These are phyloP conservation scores for Tuber borchii DNA, from an alignment of 495 filamentous ascomycete species.

Conservation along the genomic window DNA sequence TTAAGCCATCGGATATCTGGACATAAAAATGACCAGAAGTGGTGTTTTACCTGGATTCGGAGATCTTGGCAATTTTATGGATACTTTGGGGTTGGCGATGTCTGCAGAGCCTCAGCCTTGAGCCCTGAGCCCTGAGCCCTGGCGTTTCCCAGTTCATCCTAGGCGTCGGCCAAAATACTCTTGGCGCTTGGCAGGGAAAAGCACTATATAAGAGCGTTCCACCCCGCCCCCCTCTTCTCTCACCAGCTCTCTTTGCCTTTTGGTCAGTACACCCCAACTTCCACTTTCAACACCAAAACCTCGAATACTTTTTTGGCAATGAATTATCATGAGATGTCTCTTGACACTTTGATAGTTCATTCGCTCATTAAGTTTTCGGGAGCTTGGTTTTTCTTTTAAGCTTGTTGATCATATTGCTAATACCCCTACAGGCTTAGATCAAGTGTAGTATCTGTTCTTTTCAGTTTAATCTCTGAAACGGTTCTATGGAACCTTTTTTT, in stretches of 20 bases:
- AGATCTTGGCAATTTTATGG: background rate
- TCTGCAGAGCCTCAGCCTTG: background rate
- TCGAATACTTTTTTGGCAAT: slow-evolving; percentile 35
- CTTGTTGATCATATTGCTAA: slow-evolving; percentile 42
- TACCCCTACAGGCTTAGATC: slow-evolving; percentile 47
- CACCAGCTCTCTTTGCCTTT: slow-evolving; percentile 55
- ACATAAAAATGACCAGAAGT: background rate
- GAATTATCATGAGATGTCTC: background rate
- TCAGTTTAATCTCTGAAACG: slow-evolving; percentile 34
- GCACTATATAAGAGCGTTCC: slow-evolving; percentile 43
- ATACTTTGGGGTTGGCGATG: background rate
- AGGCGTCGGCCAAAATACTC: slow-evolving; percentile 17
- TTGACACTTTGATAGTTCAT: background rate
- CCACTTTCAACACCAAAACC: slow-evolving; percentile 44
- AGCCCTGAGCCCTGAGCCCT: background rate
- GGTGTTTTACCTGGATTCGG: background rate
- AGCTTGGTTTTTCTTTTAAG: slow-evolving; percentile 38
- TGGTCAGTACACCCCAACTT: slow-evolving; percentile 47
- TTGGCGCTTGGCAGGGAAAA: slow-evolving; percentile 17
- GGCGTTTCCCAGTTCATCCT: background rate
- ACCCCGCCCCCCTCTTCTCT: slow-evolving; percentile 43
- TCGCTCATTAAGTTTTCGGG: slow-evolving; percentile 15
- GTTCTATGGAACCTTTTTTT: slow-evolving; percentile 27
- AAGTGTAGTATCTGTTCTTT: slow-evolving; percentile 37
- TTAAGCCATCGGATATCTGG: background rate